Evolutionary conservation across 208 protist species (phyloP), one percentile per base, ranked within the genome.

Genomic region (Borovskyia barvae): DNA sequence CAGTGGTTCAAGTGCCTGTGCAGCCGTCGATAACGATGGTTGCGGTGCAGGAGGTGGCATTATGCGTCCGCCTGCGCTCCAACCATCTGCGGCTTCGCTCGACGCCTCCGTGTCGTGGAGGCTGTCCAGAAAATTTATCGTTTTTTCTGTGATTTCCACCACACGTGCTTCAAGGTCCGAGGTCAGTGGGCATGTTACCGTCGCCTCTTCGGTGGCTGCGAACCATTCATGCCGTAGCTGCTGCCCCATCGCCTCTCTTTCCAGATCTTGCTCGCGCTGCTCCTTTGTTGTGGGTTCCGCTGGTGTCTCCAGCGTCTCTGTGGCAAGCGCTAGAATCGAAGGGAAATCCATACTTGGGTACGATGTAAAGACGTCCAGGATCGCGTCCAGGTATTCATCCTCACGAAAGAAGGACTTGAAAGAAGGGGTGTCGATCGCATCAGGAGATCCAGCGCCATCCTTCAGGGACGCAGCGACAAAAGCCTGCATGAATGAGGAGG

Each of bases 341-440:
- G 43, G 17, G 43, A 73, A 39, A 29, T 47, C 59, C 9, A 15
- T 33, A 24, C 24, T 5, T 14, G 66, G 58, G 22, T 66, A n/a
- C 37, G 51, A 56, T 29, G 57, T 67, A 40, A 73, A 36, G 4
- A 43, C 28, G 33, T 73, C 66, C 7, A 73, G 25, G 4, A 73
- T 24, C 29, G 59, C 45, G 28, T 65, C 59, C 5, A 73, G 40
- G 19, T 63, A 58, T 30, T 7, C 41, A 29, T 48, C 50, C 3
- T 67, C 59, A 20, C 28, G 20, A 11, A 20, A 39, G 17, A 30
- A 40, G 55, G 20, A 28, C 19, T 24, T 45, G 33, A 32, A 30
- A 9, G 17, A 26, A 3, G 26, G 5, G 8, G 5, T 24, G 5
- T 41, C 32, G 15, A 52, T n/a, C n/a, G n/a, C n/a, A n/a, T n/a